Evolutionary conservation across 306 rosid species (phyloP), one percentile per base, ranked within the genome.

Genomic region (Dryas alaskensis): DNA sequence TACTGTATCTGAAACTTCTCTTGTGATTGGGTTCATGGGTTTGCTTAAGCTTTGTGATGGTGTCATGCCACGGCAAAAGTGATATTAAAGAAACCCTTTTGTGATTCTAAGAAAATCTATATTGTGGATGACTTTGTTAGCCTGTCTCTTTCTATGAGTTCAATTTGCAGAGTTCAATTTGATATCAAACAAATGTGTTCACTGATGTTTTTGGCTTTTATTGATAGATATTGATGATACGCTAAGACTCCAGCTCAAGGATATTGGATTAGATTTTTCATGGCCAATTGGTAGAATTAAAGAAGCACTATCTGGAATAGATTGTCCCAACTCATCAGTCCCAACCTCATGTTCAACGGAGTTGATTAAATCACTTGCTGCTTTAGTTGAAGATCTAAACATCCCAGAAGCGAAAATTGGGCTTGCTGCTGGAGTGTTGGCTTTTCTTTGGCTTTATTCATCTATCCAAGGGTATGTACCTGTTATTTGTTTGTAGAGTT

Each of bases 401-500:
- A 86, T 94, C 55, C 95, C 97, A 5, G 96, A 92, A 77, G 88
- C 86, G 6, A 83, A 84, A 48, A 67, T 72, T 27, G 91, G 84
- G 65, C 86, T 94, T 79, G 92, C 90, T 53, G 74, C 95, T 50
- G 99, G 96, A 14, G 73, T 92, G 62, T 78, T 97, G 59, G 96
- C 97, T 16, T 94, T 94, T 77, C 92, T 94, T 73, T 92, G 97
- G 97, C 77, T 94, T 13, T 94, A 88, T 80, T 67, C 92, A 39
- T 90, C 95, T 7, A 92, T 94, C 71, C 88, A 79, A 84, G 95
- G 96, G 99, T 87, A 73, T 44, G 66, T 12, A 4, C 72, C 69
- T 66, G 1, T 51, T 76, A 39, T 69, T 31, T 43, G n/a, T 57
- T 45, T 70, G 13, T 54, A 50, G 31, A 10, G 39, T 54, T 7